phyloP scores from a whole-genome alignment of 2,329 filamentous ascomycete species.

The Myriosclerotinia scirpicola region DNA sequence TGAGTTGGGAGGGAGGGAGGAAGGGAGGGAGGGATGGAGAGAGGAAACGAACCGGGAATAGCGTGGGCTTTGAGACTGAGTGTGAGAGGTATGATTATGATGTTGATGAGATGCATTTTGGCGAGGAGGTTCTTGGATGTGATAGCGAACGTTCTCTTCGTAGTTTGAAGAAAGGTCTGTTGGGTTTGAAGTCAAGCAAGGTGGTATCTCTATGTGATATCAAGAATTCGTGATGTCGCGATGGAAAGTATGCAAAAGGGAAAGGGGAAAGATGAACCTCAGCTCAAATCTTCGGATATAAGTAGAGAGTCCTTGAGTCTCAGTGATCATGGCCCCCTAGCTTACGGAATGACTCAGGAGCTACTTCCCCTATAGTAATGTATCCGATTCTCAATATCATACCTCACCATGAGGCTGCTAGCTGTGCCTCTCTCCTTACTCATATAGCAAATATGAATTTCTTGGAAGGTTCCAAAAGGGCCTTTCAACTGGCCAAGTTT shows the following conservation, averaged over 20 bases:
- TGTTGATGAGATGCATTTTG: constrained; percentile 10
- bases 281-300: not conserved
- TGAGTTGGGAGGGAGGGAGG: too few relatives aligned
- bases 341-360: constrained; percentile 1
- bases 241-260: not conserved
- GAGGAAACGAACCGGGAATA: not conserved
- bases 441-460: not conserved
- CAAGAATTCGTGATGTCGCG: not conserved
- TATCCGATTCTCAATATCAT: not conserved
- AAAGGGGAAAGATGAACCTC: not conserved
- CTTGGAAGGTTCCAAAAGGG: not conserved
- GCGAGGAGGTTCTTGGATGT: too few relatives aligned
- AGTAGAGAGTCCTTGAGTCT: not conserved
- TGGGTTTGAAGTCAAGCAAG: not conserved
- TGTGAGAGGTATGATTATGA: not conserved
- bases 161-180: not conserved
- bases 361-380: not conserved
- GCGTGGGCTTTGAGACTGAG: not conserved
- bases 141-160: too few relatives aligned
- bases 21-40: too few relatives aligned
- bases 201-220: not conserved
- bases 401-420: not conserved
- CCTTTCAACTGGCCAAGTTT: too few relatives aligned
- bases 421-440: not conserved
- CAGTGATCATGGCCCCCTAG: not conserved